phyloP scores from a whole-genome alignment of 148 eudicot genomes.

The Rhododendron ferrugineum region DNA sequence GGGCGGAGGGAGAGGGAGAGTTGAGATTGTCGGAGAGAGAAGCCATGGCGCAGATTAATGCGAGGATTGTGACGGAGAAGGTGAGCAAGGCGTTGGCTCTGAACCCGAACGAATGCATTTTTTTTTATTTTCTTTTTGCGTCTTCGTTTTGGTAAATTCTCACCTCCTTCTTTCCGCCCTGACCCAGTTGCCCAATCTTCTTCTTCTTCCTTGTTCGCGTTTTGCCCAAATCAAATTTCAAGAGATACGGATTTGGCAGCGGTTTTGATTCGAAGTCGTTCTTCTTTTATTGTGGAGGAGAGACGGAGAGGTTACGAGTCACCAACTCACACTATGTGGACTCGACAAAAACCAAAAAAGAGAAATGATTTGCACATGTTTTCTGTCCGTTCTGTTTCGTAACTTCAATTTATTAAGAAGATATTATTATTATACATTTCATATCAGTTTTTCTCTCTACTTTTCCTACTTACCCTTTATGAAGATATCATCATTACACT shows the following conservation, averaged over 20 bases:
- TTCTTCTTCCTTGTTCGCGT: background rate
- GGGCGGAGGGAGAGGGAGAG: slow-evolving; percentile 54
- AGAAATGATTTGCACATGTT: too few species aligned
- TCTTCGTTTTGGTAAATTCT: background rate
- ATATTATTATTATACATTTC: too few species aligned
- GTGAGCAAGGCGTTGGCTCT: slow-evolving; percentile 86
- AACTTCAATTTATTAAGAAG: too few species aligned
- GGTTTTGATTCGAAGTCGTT: background rate
- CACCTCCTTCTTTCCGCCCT: background rate
- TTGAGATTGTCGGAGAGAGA: slow-evolving; percentile 82
- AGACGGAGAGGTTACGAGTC: too few species aligned
- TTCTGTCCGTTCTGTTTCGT: too few species aligned
- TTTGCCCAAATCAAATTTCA: background rate
- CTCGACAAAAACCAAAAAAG: too few species aligned
- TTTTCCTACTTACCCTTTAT: too few species aligned
- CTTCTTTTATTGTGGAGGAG: too few species aligned
- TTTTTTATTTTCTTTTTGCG: background rate
- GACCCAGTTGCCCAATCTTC: background rate
- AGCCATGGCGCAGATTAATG: slow-evolving; percentile 73
- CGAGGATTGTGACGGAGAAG: slow-evolving; percentile 62
- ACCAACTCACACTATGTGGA: too few species aligned
- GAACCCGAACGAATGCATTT: slow-evolving; percentile 79
- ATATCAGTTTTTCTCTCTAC: too few species aligned
- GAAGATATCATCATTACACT: too few species aligned
- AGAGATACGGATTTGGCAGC: background rate